phyloP scores from a whole-genome alignment of 352 stramenopile species.

The Phytophthora nicotianae region DNA sequence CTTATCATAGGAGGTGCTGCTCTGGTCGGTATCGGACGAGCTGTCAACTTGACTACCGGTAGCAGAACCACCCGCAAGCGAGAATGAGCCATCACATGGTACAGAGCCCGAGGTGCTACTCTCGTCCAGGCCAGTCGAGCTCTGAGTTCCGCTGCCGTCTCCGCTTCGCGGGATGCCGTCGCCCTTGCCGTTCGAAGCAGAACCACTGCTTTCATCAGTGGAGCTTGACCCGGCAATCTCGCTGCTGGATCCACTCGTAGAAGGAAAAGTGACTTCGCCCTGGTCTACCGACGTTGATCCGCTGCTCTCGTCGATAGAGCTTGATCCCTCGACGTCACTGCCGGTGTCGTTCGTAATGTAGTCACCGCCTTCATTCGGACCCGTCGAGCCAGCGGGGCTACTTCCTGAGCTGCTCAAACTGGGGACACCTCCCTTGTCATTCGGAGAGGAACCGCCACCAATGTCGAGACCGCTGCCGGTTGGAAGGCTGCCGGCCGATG shows the following conservation, averaged over 20 bases:
- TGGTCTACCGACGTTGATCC: slow-evolving; percentile 1
- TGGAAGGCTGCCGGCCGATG: background rate
- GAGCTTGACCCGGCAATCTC: slow-evolving; percentile 11
- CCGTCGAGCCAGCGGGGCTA: slow-evolving; percentile 7
- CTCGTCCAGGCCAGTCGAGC: slow-evolving; percentile 1
- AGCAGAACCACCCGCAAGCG: background rate
- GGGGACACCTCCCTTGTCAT: background rate
- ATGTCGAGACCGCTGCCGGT: slow-evolving; percentile 3
- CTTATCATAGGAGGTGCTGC: background rate
- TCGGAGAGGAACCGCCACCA: slow-evolving; percentile 5
- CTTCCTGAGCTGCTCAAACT: slow-evolving; percentile 17
- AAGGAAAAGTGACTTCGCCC: slow-evolving; percentile 6
- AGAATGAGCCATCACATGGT: background rate
- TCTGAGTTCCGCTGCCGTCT: background rate
- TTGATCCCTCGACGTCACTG: slow-evolving; percentile 15
- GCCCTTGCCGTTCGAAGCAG: slow-evolving; percentile 4
- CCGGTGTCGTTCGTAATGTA: slow-evolving; percentile 7
- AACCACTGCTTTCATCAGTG: slow-evolving; percentile 12
- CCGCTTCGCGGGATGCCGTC: background rate
- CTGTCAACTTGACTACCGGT: background rate
- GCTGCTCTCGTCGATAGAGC: slow-evolving; percentile 14
- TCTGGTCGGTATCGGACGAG: background rate
- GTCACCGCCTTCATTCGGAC: slow-evolving; percentile 8
- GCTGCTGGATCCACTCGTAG: slow-evolving; percentile 7
- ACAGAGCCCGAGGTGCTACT: slow-evolving; percentile 7